phyloP scores from a whole-genome alignment of 1,284 basidiomycete genomes.

The Tylopilus orsonianus region DNA sequence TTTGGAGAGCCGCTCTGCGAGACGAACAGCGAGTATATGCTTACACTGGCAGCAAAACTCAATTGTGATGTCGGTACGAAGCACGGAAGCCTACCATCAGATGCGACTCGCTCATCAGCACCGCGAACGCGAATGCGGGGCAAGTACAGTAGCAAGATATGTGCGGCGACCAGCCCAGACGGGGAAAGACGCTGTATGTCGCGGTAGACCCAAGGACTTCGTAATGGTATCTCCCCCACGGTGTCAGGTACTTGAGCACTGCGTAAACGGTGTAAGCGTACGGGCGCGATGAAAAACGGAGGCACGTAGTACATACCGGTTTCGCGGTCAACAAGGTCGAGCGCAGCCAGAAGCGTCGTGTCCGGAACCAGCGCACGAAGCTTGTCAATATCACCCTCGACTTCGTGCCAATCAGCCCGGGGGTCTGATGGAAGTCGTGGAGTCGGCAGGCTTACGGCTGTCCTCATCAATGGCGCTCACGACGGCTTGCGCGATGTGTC shows the following conservation, averaged over 20 bases:
- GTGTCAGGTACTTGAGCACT: conserved; percentile 64
- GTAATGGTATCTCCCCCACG: conserved; percentile 58
- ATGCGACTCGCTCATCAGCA: conserved; percentile 56
- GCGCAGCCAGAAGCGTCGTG: conserved; percentile 57
- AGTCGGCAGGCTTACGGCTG: conserved; percentile 21
- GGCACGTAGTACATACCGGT: conserved; percentile 47
- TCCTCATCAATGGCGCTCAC: conserved; percentile 32
- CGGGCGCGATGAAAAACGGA: background rate
- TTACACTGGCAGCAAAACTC: conserved; percentile 56
- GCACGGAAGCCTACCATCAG: conserved; percentile 52
- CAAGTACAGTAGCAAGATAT: conserved; percentile 67
- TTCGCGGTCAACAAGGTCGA: conserved; percentile 69
- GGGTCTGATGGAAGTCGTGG: background rate
- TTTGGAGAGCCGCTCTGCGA: conserved; percentile 54
- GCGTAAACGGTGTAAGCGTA: conserved; percentile 1
- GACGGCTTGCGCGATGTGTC: conserved; percentile 30
- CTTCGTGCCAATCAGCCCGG: conserved; percentile 39
- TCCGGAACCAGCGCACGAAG: conserved; percentile 62
- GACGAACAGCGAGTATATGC: conserved; percentile 64
- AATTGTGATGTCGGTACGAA: background rate
- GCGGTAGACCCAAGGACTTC: conserved; percentile 65
- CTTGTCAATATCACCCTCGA: conserved; percentile 54
- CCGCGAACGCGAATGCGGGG: conserved; percentile 65
- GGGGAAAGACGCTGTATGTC: conserved; percentile 60
- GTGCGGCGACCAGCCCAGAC: conserved; percentile 39